A percentile compares a stretch with the other conserved stretches of the same genome.
phyloP scores from a whole-genome alignment of 2,329 filamentous ascomycete species.

The Diplodia intermedia region DNA sequence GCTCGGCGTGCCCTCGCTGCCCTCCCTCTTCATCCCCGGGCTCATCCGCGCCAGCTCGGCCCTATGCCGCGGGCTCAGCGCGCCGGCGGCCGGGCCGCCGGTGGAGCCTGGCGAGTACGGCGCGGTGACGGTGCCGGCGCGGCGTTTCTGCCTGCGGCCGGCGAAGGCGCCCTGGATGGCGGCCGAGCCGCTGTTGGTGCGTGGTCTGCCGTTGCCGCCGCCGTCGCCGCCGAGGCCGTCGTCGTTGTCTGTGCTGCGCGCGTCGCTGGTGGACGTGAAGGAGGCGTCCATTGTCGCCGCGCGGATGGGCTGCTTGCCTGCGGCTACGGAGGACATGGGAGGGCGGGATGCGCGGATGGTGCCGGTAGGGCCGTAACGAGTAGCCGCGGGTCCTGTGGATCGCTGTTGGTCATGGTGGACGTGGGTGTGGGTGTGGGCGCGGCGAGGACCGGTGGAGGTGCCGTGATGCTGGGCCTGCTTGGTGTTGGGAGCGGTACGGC shows the following conservation, averaged over 20 bases:
- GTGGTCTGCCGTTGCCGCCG: background rate
- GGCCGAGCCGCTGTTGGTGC: background rate
- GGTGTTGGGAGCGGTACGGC: constrained; percentile 25
- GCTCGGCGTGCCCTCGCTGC: constrained; percentile 76
- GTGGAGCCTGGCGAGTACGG: constrained; percentile 7
- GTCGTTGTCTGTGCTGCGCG: constrained; percentile 27
- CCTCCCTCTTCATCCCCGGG: constrained; percentile 62
- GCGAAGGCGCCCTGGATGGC: constrained; percentile 16
- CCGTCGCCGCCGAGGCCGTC: background rate
- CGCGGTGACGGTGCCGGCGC: constrained; percentile 17
- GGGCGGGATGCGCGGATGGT: background rate
- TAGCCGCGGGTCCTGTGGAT: background rate
- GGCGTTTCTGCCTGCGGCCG: constrained; percentile 18
- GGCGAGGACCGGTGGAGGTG: background rate
- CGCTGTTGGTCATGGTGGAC: constrained; percentile 1
- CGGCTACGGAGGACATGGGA: constrained; percentile 26
- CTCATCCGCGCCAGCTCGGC: constrained; percentile 62
- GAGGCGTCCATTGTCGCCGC: constrained; percentile 23
- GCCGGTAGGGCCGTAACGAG: background rate
- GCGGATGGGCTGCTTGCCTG: constrained; percentile 29
- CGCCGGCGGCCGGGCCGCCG: background rate
- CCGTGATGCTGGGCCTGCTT: background rate
- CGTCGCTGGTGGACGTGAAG: constrained; percentile 27
- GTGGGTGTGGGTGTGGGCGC: background rate
- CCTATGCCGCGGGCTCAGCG: constrained; percentile 61